Percentiles rank a stretch among this genome's conserved stretches.
These are phyloP conservation scores for Drechslera avenae DNA, from an alignment of 2,329 filamentous ascomycete species.

Conservation along the genomic window DNA sequence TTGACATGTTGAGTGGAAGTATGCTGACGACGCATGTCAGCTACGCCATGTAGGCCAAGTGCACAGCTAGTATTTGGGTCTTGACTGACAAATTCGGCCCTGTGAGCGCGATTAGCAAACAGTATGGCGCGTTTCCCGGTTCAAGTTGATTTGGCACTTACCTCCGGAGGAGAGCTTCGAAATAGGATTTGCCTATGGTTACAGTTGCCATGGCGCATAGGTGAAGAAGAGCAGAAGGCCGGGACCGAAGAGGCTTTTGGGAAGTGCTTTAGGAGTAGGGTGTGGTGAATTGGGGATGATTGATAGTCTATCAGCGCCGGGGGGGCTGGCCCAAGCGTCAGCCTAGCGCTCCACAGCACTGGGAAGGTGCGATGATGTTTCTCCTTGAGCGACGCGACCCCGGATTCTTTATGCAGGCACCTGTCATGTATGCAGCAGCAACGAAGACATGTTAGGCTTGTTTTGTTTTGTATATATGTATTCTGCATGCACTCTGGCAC, in stretches of 20 bases:
- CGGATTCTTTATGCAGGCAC: slow-evolving; percentile 14
- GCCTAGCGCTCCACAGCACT: slow-evolving; percentile 21
- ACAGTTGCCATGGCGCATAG: slow-evolving; percentile 52
- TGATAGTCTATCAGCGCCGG: slow-evolving; percentile 23
- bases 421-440: neutral
- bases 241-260: slow-evolving; percentile 7
- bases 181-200: slow-evolving; percentile 65
- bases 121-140: slow-evolving; percentile 1
- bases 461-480: no score
- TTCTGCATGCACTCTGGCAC: no score
- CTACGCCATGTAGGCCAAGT: neutral
- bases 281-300: slow-evolving; percentile 7
- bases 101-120: slow-evolving; percentile 38
- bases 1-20: slow-evolving; percentile 47
- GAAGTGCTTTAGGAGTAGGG: slow-evolving; percentile 9
- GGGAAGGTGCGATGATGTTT: slow-evolving; percentile 18
- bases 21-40: slow-evolving; percentile 42
- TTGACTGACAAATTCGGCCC: slow-evolving; percentile 58
- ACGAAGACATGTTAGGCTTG: neutral
- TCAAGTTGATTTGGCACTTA: slow-evolving; percentile 48
- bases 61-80: neutral
- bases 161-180: slow-evolving; percentile 67
- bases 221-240: slow-evolving; percentile 14
- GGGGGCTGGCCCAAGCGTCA: slow-evolving; percentile 29
- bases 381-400: slow-evolving; percentile 16